Base-by-base conservation (phyloP, 2,329 filamentous ascomycete species). In the Sphaerulina populicola region DNA sequence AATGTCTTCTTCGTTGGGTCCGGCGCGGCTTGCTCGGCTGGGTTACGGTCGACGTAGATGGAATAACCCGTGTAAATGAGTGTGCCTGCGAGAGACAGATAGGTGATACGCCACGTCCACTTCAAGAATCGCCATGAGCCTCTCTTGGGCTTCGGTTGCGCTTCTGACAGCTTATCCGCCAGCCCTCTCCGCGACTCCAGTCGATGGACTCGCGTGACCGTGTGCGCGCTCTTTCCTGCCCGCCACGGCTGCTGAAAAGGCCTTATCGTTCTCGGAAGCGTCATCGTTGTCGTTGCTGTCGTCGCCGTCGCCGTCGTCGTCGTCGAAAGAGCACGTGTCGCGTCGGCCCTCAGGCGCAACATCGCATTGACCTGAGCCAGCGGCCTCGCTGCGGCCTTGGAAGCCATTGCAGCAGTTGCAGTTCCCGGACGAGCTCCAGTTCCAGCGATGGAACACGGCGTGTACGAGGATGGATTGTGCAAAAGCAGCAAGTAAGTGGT, bases 1-100 rank as follows among this genome's bases (percentile, higher is more conserved):
- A 98, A 78, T 9, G 90, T 98, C 80, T 98, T 98, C 85, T 97
- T 98, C 64, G 68, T 77, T 50, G 90, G 86, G 71, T 96, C 88
- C 14, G 86, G 82, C 57, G 81, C 75, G 53, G 78, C 73, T 74
- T 97, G 93, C 48, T 90, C 85, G 38, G 78, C 77, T 8, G 91
- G 91, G 70, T 94, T 80, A 63, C 88, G 83, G 68, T 87, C 82
- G 45, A 83, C 75, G 71, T 90, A 96, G 72, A 96, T 85, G 66
- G 80, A 80, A 70, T 93, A 96, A 62, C 78, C 80, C 53, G 90
- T 74, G 67, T 84, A 89, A 58, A 75, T 87, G 38, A 86, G 66
- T 52, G 83, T 77, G 57, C 78, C 86, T 56, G 93, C 69, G 54
- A 81, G 70, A 49, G 86, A 85, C 58, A 96, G 71, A 68, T 91